Evolutionary conservation across 2,329 filamentous ascomycete species (phyloP).

Genomic region (Phyllosticta paracitricarpa): DNA sequence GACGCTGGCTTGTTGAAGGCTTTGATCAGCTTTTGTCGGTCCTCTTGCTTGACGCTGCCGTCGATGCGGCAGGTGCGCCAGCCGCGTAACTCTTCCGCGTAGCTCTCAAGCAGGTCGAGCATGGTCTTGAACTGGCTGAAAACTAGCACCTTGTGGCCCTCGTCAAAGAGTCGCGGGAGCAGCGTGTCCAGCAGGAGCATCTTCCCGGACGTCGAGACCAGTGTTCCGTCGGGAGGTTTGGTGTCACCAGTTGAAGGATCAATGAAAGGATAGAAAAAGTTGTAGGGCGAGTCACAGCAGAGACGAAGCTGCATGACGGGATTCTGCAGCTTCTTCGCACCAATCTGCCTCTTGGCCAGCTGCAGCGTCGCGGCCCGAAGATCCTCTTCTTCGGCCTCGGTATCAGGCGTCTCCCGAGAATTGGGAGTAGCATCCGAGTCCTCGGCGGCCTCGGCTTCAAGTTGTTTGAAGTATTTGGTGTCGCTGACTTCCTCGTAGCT

Average conservation of each 20-base stretch:
- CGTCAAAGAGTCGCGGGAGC: conserved; percentile 61
- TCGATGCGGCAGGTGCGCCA: conserved; percentile 89
- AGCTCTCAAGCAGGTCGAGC: conserved; percentile 81
- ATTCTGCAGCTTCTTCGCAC: conserved; percentile 85
- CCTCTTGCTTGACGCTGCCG: conserved; percentile 65
- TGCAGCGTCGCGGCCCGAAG: conserved; percentile 60
- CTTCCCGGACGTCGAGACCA: conserved; percentile 84
- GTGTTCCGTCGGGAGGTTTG: conserved; percentile 55
- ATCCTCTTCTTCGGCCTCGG: conserved; percentile 49
- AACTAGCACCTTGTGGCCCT: conserved; percentile 82
- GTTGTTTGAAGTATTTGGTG: conserved; percentile 69
- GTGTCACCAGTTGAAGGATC: conserved; percentile 36
- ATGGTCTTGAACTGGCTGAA: conserved; percentile 97
- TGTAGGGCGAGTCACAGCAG: conserved; percentile 88
- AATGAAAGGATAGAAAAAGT: conserved; percentile 85
- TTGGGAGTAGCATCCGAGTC: conserved; percentile 29
- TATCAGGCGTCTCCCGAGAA: conserved; percentile 27
- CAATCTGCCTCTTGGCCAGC: conserved; percentile 78
- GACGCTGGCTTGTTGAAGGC: conserved; percentile 36
- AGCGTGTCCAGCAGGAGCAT: conserved; percentile 90
- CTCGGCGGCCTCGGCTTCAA: conserved; percentile 49
- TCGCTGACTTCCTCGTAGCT: conserved; percentile 67
- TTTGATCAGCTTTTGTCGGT: conserved; percentile 40
- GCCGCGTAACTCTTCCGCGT: conserved; percentile 63
- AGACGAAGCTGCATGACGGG: conserved; percentile 84